These are phyloP conservation scores for Lachancea kluyveri DNA, from an alignment of 805 yeast species.

Conservation along the genomic window DNA sequence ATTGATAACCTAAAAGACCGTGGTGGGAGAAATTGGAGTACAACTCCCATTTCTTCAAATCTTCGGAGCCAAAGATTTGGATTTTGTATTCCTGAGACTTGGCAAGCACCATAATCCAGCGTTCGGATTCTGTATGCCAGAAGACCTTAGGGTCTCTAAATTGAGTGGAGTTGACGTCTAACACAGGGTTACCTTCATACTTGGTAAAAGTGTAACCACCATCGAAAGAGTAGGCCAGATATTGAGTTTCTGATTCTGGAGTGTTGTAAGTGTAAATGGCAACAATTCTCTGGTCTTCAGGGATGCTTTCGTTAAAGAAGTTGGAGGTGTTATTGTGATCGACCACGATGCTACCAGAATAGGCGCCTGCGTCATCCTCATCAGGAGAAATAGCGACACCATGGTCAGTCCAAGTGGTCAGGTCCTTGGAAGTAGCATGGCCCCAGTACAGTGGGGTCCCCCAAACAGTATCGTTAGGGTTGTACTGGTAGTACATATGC, in stretches of 20 bases:
- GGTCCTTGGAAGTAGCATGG: slow-evolving; percentile 34
- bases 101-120: slow-evolving; percentile 31
- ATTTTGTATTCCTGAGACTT: slow-evolving; percentile 28
- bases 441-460: slow-evolving; percentile 37
- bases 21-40: slow-evolving; percentile 23
- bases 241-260: slow-evolving; percentile 28
- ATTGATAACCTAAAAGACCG: slow-evolving; percentile 33
- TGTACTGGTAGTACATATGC: slow-evolving; percentile 36
- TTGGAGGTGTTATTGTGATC: slow-evolving; percentile 36
- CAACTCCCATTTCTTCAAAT: slow-evolving; percentile 26
- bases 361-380: slow-evolving; percentile 28
- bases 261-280: slow-evolving; percentile 33
- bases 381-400: slow-evolving; percentile 29
- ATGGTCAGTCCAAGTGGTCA: slow-evolving; percentile 31
- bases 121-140: slow-evolving; percentile 28
- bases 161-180: slow-evolving; percentile 26
- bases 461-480: slow-evolving; percentile 31
- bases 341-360: slow-evolving; percentile 34
- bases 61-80: slow-evolving; percentile 23
- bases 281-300: slow-evolving; percentile 31
- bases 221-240: slow-evolving; percentile 31
- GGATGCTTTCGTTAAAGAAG: slow-evolving; percentile 22
- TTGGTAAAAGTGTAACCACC: slow-evolving; percentile 32
- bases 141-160: slow-evolving; percentile 35
- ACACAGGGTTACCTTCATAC: slow-evolving; percentile 29